phyloP scores from a whole-genome alignment of 148 eudicot genomes.

The Pharnaceum exiguum region DNA sequence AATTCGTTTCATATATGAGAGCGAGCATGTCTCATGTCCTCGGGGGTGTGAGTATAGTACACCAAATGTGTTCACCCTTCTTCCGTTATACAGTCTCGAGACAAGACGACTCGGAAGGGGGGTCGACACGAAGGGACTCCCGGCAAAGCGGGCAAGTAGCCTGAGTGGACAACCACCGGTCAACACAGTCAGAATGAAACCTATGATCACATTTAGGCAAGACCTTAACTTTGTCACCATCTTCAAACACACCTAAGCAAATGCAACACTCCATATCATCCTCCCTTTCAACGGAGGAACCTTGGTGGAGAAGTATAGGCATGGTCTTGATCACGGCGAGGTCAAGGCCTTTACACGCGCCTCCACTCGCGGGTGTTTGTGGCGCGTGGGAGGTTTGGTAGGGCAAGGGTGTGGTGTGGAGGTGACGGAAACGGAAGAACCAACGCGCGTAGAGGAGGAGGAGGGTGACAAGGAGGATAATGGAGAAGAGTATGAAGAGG shows the following conservation, averaged over 20 bases:
- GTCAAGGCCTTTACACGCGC: conserved; percentile 38
- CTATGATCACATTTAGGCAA: conserved; percentile 52
- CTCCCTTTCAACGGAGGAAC: conserved; percentile 5
- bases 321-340: conserved; percentile 27
- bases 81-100: background rate
- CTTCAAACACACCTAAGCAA: conserved; percentile 58
- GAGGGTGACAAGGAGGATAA: conserved; percentile 42
- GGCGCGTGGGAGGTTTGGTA: conserved; percentile 4
- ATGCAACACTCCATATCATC: conserved; percentile 62
- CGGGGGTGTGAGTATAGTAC: no score
- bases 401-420: conserved; percentile 9
- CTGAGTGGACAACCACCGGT: conserved; percentile 54
- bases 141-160: conserved; percentile 81
- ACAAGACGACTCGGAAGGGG: conserved; percentile 20
- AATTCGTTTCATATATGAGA: no score
- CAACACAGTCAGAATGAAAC: conserved; percentile 75
- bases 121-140: conserved; percentile 39
- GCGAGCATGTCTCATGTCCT: no score
- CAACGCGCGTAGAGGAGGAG: conserved; percentile 59
- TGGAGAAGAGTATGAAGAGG: conserved; percentile 55
- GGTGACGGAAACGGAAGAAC: conserved; percentile 46
- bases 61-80: no score
- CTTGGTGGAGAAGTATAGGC: conserved; percentile 38
- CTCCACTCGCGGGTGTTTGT: conserved; percentile 15
- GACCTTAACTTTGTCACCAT: conserved; percentile 63